phyloP scores from a whole-genome alignment of 129 eudicot genomes.

The Heracleum sosnowskyi region DNA sequence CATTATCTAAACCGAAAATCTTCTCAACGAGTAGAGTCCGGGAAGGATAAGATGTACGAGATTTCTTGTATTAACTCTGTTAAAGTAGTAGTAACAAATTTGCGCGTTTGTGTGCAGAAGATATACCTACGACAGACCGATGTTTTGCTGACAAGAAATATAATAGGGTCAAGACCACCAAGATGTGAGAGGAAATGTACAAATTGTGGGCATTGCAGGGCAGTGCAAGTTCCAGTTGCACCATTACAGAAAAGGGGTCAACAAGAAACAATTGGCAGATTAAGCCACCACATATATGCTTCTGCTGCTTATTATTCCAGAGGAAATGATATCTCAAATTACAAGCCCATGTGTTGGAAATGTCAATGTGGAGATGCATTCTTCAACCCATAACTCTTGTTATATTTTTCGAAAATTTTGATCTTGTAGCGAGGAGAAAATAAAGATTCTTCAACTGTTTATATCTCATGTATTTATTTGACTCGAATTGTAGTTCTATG shows the following conservation, averaged over 20 bases:
- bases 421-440: neutral
- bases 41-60: too few relatives aligned
- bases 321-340: slow-evolving; percentile 64
- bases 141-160: slow-evolving; percentile 16
- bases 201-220: slow-evolving; percentile 61
- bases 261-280: neutral
- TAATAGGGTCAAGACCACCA: slow-evolving; percentile 96
- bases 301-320: slow-evolving; percentile 42
- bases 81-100: neutral
- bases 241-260: slow-evolving; percentile 19
- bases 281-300: slow-evolving; percentile 2
- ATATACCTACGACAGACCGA: neutral
- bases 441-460: slow-evolving; percentile 5
- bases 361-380: slow-evolving; percentile 79
- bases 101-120: neutral
- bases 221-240: slow-evolving; percentile 75
- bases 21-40: too few relatives aligned
- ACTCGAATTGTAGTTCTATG: neutral
- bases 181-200: slow-evolving; percentile 57
- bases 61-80: neutral
- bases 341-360: slow-evolving; percentile 97
- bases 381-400: slow-evolving; percentile 48
- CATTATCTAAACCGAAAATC: neutral
- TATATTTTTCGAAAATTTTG: neutral
- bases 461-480: neutral